Percentiles rank a stretch among this genome's conserved stretches.
Evolutionary conservation across 2,329 filamentous ascomycete species (phyloP).

Genomic region (Periconia sp.): DNA sequence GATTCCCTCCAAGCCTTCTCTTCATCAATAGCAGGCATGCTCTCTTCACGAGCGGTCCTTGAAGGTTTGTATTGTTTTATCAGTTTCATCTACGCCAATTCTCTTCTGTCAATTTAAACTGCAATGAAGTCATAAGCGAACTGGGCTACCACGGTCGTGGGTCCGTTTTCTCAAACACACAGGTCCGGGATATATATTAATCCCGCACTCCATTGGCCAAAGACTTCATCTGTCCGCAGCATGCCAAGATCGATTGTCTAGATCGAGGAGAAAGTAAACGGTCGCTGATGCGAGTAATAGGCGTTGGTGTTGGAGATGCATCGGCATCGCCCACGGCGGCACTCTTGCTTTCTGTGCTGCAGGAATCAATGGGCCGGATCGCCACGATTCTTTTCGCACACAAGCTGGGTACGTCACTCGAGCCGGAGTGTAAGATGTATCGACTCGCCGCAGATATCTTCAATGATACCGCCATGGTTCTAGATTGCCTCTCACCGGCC

Average conservation of each 20-base stretch:
- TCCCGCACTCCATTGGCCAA: constrained; percentile 9
- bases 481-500: constrained; percentile 82
- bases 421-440: constrained; percentile 90
- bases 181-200: constrained; percentile 18
- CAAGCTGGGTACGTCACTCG: constrained; percentile 78
- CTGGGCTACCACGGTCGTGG: constrained; percentile 10
- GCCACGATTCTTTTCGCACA: constrained; percentile 89
- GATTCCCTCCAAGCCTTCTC: constrained; percentile 87
- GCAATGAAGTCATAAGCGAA: constrained; percentile 15
- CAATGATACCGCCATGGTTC: constrained; percentile 83
- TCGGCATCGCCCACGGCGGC: constrained; percentile 79
- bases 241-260: constrained; percentile 1
- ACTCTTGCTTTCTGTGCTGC: constrained; percentile 80
- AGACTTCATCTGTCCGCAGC: neutral
- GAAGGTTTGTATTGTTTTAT: constrained; percentile 58
- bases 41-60: constrained; percentile 83
- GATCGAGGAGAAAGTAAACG: constrained; percentile 4
- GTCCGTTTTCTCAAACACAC: constrained; percentile 8
- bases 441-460: constrained; percentile 86
- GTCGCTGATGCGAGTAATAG: constrained; percentile 43
- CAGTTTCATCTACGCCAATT: constrained; percentile 7
- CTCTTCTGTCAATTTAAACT: constrained; percentile 7
- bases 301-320: constrained; percentile 84
- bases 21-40: constrained; percentile 77
- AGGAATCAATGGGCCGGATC: constrained; percentile 79